Evolutionary conservation across 2,329 filamentous ascomycete species (phyloP), one percentile per base, ranked within the genome.

Genomic region (Scytalidium sp.): DNA sequence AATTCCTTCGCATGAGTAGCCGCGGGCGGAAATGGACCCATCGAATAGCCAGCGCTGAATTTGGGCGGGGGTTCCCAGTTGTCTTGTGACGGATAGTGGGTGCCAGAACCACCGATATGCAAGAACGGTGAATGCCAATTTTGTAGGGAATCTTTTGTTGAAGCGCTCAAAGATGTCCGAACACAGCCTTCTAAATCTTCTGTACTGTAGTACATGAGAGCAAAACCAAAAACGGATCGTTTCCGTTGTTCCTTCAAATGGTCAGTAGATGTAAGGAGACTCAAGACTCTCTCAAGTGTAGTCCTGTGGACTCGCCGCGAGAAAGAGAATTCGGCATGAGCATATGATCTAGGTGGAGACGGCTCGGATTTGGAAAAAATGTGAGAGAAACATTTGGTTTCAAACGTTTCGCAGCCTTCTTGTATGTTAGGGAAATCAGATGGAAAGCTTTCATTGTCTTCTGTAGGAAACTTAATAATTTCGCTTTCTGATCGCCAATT

Each of bases 141-240:
- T 50, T 82, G 76, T 1, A 91, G 68, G 0, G 77, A 69, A n/a
- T 79, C 57, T 22, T 61, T 62, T 19, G 51, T 22, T 3, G 58
- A 51, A 9, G 19, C 51, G n/a, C n/a, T 39, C n/a, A 63, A 3
- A 9, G 29, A 5, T n/a, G 27, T 55, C 75, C 68, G 19, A 50
- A 64, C 11, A 76, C 63, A 15, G 74, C 70, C 17, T 64, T 54
- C 21, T 47, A 84, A 81, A 29, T 65, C 58, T 4, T 79, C 75
- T 5, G 67, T 67, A 1, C 70, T 67, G 59, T 84, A 76, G 53
- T 85, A 84, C 20, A 83, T 75, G 17, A 87, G 69, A n/a, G 82
- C 83, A 50, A 90, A 86, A 27, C 82, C 84, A 64, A 91, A 92
- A 1, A 83, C 75, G n/a, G n/a, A n/a, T n/a, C n/a, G n/a, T n/a